A percentile compares a stretch with the other conserved stretches of the same genome.
phyloP scores from a whole-genome alignment of 176 grass and related monocot species.

The Avena sativa region DNA sequence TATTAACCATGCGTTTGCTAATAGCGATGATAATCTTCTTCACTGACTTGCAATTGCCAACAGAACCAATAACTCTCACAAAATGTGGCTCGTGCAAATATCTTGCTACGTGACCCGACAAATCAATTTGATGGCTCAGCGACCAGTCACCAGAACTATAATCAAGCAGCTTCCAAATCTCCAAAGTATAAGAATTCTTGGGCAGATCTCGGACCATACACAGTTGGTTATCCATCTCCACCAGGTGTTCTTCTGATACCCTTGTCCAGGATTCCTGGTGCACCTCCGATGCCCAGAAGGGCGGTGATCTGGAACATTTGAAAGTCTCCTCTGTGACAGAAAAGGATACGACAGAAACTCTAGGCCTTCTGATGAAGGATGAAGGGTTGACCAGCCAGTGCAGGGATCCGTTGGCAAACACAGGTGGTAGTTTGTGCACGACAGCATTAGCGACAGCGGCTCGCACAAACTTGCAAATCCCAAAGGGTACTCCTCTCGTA shows the following conservation, averaged over 20 bases:
- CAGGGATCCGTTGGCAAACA: neutral
- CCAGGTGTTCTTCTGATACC: neutral
- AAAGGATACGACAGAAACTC: neutral
- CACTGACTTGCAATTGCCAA: neutral
- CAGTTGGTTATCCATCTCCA: neutral
- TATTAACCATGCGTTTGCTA: neutral
- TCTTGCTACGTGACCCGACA: neutral
- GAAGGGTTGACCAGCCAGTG: conserved; percentile 1
- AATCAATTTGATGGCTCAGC: neutral
- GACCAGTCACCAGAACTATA: neutral
- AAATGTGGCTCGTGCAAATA: neutral
- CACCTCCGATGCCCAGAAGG: neutral
- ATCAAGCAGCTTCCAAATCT: conserved; percentile 3
- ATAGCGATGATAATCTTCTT: neutral
- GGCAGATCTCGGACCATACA: neutral
- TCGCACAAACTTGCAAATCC: neutral
- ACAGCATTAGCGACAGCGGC: neutral
- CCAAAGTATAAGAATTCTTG: neutral
- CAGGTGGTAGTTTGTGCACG: neutral
- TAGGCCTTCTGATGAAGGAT: neutral
- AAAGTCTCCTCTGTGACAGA: neutral
- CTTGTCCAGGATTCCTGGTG: neutral
- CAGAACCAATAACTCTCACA: neutral
- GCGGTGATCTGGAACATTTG: neutral
- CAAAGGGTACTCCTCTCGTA: neutral